These are phyloP conservation scores for Brassica hybrid DNA, from an alignment of 441 rosid species.

Conservation along the genomic window DNA sequence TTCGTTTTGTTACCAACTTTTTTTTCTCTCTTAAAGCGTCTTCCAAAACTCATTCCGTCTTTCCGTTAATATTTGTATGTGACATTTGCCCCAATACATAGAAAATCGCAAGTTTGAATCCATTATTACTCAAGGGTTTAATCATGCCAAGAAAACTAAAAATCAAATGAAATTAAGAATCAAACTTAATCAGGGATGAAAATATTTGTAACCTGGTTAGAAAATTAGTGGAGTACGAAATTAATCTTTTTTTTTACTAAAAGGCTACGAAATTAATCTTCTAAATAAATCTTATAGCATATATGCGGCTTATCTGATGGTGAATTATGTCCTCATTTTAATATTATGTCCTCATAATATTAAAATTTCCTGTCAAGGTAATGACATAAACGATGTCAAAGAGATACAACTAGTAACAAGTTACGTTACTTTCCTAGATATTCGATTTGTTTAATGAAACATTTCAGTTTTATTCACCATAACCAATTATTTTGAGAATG, in stretches of 20 bases:
- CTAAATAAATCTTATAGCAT: neutral
- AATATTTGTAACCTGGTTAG: conserved; percentile 6
- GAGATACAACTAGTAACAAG: neutral
- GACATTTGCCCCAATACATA: neutral
- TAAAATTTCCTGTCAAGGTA: neutral
- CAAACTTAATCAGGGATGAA: conserved; percentile 17
- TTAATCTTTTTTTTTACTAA: neutral
- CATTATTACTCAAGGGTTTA: neutral
- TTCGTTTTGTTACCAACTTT: conserved; percentile 10
- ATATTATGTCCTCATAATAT: neutral
- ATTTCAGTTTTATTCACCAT: neutral
- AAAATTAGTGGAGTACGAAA: neutral
- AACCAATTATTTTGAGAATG: too few species aligned
- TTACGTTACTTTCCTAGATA: conserved; percentile 13
- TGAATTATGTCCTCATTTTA: neutral
- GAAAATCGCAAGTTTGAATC: conserved; percentile 17
- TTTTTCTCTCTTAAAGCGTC: conserved; percentile 9
- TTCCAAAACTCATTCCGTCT: conserved; percentile 11
- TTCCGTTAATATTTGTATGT: neutral
- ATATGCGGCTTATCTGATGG: neutral
- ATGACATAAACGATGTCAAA: conserved; percentile 7
- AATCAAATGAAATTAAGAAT: conserved; percentile 20
- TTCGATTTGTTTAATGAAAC: neutral
- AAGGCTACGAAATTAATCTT: neutral
- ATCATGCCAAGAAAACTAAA: conserved; percentile 6